Evolutionary conservation across 805 yeast genomes (phyloP), one percentile per base, ranked within the genome.

Genomic region (Spencermartinsiella europaea): DNA sequence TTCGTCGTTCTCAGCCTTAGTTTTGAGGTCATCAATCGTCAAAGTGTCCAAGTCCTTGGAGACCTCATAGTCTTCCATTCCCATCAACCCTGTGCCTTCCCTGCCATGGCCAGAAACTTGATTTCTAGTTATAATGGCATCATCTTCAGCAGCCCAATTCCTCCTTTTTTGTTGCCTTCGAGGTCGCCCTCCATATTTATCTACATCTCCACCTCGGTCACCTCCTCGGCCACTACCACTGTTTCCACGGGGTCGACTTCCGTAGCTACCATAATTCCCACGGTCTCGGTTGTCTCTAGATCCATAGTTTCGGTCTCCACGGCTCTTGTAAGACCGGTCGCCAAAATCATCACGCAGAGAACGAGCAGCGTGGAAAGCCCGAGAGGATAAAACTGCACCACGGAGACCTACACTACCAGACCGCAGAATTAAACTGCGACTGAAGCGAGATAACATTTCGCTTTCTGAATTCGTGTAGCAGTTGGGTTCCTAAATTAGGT

Each of bases 11-110:
- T 58, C 34, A n/a, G 28, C n/a, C 28, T 45, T 21, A 3, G 42
- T 5, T n/a, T 40, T 40, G 28, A 47, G 17, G 12, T 62, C 54
- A 33, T 57, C 61, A 7, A 55, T 50, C 59, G 60, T 57, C 17
- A n/a, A 5, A 19, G 8, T 38, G 19, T 25, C 34, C 34, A 49
- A 53, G n/a, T 53, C 59, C 2, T 28, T 33, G 42, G 57, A 58
- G n/a, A 64, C 49, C 21, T 52, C 62, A 46, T 64, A 63, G 44
- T 54, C 52, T 2, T 52, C 56, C 28, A 44, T 38, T 20, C 66
- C 68, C 50, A 51, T 48, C 21, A 62, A 53, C 0, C 68, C 68
- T 38, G 60, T 59, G 34, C 59, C 67, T 36, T 53, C 58, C 20
- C 40, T 5, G 3, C 58, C 58, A 5, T 22, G 25, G 4, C 37